These are phyloP conservation scores for Sporothrix curviconia DNA, from an alignment of 2,329 filamentous ascomycete genomes.

Conservation along the genomic window DNA sequence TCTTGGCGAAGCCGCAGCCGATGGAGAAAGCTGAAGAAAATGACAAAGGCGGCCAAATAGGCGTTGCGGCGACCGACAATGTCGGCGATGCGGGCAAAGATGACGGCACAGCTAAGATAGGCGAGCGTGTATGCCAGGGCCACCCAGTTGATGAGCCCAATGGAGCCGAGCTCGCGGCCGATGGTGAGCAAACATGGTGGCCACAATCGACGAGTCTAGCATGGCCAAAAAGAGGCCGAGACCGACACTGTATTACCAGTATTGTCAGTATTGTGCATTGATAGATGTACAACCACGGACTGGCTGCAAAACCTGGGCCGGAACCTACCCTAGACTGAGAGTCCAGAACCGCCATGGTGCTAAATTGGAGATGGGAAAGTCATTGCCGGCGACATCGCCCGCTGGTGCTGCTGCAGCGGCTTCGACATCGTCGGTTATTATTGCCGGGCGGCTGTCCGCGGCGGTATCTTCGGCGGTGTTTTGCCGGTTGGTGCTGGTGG, in stretches of 20 bases:
- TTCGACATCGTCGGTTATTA: background rate
- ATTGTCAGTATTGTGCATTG: too few species aligned
- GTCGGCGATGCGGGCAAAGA: slow-evolving; percentile 49
- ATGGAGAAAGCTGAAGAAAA: slow-evolving; percentile 53
- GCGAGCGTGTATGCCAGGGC: slow-evolving; percentile 50
- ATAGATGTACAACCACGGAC: background rate
- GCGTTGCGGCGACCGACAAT: slow-evolving; percentile 47
- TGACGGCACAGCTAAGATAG: slow-evolving; percentile 50
- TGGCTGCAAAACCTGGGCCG: too few species aligned
- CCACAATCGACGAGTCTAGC: slow-evolving; percentile 54
- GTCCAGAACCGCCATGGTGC: slow-evolving; percentile 17
- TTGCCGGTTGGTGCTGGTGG: too few species aligned
- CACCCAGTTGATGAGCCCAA: slow-evolving; percentile 46
- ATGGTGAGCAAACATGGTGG: slow-evolving; percentile 53
- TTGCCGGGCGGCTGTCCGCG: background rate
- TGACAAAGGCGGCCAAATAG: slow-evolving; percentile 42
- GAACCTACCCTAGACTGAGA: slow-evolving; percentile 18
- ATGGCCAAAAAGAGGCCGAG: slow-evolving; percentile 52
- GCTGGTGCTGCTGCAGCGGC: background rate
- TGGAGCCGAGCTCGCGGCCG: slow-evolving; percentile 41
- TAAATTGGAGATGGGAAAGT: background rate
- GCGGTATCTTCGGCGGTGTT: background rate
- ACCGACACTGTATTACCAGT: slow-evolving; percentile 33
- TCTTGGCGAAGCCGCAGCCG: slow-evolving; percentile 43
- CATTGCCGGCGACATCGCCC: background rate